Base-by-base conservation (phyloP, 2,329 filamentous ascomycete species). In the Aaosphaeria pasadenensis region DNA sequence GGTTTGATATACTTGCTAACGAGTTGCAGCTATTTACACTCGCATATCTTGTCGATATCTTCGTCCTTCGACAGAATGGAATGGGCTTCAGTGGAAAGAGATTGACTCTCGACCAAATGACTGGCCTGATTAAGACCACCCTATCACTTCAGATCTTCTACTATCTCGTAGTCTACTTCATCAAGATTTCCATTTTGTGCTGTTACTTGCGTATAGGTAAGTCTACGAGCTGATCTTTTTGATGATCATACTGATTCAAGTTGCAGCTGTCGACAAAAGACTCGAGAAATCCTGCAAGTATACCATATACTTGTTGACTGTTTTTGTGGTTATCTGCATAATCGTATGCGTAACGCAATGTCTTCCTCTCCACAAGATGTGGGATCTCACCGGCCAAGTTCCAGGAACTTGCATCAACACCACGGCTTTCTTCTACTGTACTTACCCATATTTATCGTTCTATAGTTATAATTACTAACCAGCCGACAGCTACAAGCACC, bases 401-500 rank as follows among this genome's bases (percentile, higher is more conserved):
- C 33, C 53, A 30, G 66, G 64, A 5, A 54, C 52, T 4, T 70
- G 68, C 39, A 62, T 70, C 47, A 64, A 71, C 44, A 61, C 57
- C 4, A 66, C 62, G 5, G 62, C 58, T 4, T 59, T 64, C 7
- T 70, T 67, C 45, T 69, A 69, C 53, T 53, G 64, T 68, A 58
- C 11, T 55, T 48, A 11, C 5, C 5, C 6, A 9, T 17, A 11
- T 9, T 29, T 30, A 44, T 33, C 45, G 6, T n/a, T n/a, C 6
- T 40, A n/a, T 31, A 2, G 11, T 45, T 11, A 30, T 4, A 13
- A 17, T 7, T 32, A 62, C 56, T 47, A 24, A 59, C 58, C 17
- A 56, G 11, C 30, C 30, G 9, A 43, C 4, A 43, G 41, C 30
- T 3, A 43, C 41, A 30, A 30, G 90, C 1, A 89, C 91, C 0